phyloP scores from a whole-genome alignment of 345 rosid genomes.

The Eucalyptus marginata region DNA sequence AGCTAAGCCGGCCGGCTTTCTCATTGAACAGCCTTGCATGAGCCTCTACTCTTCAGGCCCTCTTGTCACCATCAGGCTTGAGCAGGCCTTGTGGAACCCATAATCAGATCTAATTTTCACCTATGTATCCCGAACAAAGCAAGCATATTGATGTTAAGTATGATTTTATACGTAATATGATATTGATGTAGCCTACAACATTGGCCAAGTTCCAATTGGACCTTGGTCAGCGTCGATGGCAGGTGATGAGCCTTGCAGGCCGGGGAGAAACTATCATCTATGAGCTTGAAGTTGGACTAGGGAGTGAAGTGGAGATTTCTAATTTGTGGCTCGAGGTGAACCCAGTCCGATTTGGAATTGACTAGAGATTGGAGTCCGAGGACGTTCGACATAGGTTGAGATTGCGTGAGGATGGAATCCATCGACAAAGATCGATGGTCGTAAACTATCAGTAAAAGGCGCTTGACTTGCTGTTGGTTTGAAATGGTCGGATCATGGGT shows the following conservation, averaged over 20 bases:
- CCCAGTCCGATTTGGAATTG: background rate
- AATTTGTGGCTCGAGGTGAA: background rate
- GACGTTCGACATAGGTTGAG: background rate
- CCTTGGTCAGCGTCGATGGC: background rate
- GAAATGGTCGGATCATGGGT: background rate
- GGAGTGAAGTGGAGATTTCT: background rate
- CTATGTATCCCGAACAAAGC: background rate
- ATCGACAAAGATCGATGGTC: no score
- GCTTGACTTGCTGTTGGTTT: background rate
- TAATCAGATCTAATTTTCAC: background rate
- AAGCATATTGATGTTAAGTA: background rate
- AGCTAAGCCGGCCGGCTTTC: background rate
- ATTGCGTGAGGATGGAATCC: no score
- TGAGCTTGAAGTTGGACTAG: background rate
- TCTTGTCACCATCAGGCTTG: background rate
- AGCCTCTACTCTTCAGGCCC: background rate
- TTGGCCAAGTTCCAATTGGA: background rate
- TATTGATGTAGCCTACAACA: background rate
- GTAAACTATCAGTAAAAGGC: no score
- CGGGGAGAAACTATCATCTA: no score
- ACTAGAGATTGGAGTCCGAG: background rate
- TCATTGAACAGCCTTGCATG: background rate
- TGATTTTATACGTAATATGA: background rate
- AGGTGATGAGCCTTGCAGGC: background rate
- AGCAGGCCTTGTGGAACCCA: background rate